These are phyloP conservation scores for Metschnikowia corniflorae DNA, from an alignment of 805 yeast genomes.

Conservation along the genomic window DNA sequence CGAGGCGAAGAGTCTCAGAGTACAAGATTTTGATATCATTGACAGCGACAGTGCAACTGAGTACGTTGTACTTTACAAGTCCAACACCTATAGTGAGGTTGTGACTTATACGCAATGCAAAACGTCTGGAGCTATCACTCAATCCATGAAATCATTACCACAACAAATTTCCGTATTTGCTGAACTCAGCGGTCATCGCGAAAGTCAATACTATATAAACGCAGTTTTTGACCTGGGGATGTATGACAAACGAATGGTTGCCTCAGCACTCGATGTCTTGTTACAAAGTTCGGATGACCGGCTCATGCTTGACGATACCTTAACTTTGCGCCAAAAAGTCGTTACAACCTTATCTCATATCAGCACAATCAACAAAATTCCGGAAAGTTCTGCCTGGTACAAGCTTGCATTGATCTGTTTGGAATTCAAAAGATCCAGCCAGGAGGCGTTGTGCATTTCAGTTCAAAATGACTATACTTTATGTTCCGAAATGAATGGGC, in stretches of 20 bases:
- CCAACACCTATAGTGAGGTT: conserved; percentile 41
- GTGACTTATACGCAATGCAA: conserved; percentile 7
- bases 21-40: conserved; percentile 15
- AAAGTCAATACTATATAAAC: conserved; percentile 6
- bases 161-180: conserved; percentile 20
- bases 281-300: conserved; percentile 36
- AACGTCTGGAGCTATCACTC: conserved; percentile 2
- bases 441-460: conserved; percentile 52
- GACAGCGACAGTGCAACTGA: conserved; percentile 1
- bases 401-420: conserved; percentile 68
- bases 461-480: conserved; percentile 15
- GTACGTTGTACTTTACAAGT: conserved; percentile 55
- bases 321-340: conserved; percentile 26
- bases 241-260: conserved; percentile 47
- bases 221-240: conserved; percentile 46
- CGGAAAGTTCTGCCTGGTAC: conserved; percentile 54
- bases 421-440: conserved; percentile 59
- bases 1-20: conserved; percentile 8
- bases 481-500: conserved; percentile 31
- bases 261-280: conserved; percentile 51
- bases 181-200: conserved; percentile 7
- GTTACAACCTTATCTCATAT: conserved; percentile 3
- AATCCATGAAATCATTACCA: conserved; percentile 32
- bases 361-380: conserved; percentile 22
- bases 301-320: conserved; percentile 2